Conservation (phyloP, 2,329 filamentous ascomycete genomes). For the Cercospora zeae-maydis region DNA sequence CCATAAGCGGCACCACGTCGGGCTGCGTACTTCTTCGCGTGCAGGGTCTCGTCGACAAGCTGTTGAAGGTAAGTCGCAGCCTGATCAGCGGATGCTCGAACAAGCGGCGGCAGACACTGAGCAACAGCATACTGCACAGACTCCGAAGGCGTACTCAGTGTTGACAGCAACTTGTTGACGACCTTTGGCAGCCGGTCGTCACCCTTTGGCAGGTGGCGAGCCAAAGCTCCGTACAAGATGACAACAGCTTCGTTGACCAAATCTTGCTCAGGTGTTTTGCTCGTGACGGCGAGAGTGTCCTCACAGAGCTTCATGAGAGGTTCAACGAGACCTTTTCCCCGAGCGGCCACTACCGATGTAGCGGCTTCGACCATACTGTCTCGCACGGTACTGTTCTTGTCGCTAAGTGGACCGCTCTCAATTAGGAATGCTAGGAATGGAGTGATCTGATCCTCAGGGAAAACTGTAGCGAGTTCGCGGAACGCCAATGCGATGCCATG, state of each 20-base stretch:
- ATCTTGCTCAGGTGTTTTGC: slow-evolving; percentile 75
- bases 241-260: slow-evolving; percentile 95
- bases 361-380: slow-evolving; percentile 90
- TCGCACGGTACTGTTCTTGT: slow-evolving; percentile 72
- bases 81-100: slow-evolving; percentile 74
- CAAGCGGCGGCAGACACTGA: slow-evolving; percentile 86
- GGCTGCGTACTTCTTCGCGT: slow-evolving; percentile 85
- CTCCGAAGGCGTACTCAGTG: slow-evolving; percentile 90
- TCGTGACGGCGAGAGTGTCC: slow-evolving; percentile 77
- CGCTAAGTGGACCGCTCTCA: slow-evolving; percentile 79
- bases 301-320: slow-evolving; percentile 91
- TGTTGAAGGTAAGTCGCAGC: slow-evolving; percentile 75
- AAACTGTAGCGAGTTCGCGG: slow-evolving; percentile 69
- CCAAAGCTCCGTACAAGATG: slow-evolving; percentile 92
- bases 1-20: slow-evolving; percentile 94
- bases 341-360: slow-evolving; percentile 71
- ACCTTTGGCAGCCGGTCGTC: slow-evolving; percentile 85
- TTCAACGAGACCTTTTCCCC: slow-evolving; percentile 80
- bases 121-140: slow-evolving; percentile 96
- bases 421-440: slow-evolving; percentile 82
- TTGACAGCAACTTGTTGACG: slow-evolving; percentile 78
- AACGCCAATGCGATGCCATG: slow-evolving; percentile 87
- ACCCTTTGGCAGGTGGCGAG: slow-evolving; percentile 78
- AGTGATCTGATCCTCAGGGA: slow-evolving; percentile 67
- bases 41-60: slow-evolving; percentile 76